Conservation (phyloP, 495 filamentous ascomycete species). For the Elasticomyces elasticus region DNA sequence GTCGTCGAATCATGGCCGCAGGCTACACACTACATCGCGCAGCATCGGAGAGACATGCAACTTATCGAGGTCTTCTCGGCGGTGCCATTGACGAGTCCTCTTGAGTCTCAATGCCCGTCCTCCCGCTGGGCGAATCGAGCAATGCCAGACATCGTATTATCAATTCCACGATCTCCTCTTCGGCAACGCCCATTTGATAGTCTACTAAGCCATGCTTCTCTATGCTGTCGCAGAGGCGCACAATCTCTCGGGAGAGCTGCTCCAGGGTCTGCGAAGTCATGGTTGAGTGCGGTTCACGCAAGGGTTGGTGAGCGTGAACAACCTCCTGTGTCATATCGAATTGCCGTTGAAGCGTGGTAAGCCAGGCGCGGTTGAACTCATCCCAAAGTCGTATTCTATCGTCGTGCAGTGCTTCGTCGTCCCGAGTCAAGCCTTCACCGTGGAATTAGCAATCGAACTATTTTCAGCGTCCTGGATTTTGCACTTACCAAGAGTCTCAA, state of each 20-base stretch:
- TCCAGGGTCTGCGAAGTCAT: slow-evolving; percentile 60
- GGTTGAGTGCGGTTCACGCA: slow-evolving; percentile 52
- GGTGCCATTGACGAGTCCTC: background rate
- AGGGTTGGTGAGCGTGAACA: slow-evolving; percentile 47
- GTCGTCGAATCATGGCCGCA: background rate
- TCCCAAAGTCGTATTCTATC: slow-evolving; percentile 78
- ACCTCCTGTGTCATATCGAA: slow-evolving; percentile 59
- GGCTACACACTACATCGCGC: background rate
- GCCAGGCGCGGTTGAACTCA: slow-evolving; percentile 92
- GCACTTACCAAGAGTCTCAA: slow-evolving; percentile 72
- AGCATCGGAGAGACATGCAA: background rate
- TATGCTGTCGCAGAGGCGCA: slow-evolving; percentile 72
- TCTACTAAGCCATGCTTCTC: slow-evolving; percentile 88
- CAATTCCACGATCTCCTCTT: slow-evolving; percentile 83
- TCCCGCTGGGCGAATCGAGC: background rate
- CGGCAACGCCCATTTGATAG: slow-evolving; percentile 94
- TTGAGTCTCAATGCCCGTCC: background rate
- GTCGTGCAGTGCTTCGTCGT: slow-evolving; percentile 60
- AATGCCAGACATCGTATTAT: slow-evolving; percentile 14
- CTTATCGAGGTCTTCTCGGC: background rate
- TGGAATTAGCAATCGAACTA: background rate
- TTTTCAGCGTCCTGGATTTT: slow-evolving; percentile 33
- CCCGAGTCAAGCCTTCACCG: slow-evolving; percentile 53
- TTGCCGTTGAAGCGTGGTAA: slow-evolving; percentile 75
- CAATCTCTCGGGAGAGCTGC: slow-evolving; percentile 69